Evolutionary conservation across 2,329 filamentous ascomycete genomes (phyloP).

Genomic region (Penicillium digitatum): DNA sequence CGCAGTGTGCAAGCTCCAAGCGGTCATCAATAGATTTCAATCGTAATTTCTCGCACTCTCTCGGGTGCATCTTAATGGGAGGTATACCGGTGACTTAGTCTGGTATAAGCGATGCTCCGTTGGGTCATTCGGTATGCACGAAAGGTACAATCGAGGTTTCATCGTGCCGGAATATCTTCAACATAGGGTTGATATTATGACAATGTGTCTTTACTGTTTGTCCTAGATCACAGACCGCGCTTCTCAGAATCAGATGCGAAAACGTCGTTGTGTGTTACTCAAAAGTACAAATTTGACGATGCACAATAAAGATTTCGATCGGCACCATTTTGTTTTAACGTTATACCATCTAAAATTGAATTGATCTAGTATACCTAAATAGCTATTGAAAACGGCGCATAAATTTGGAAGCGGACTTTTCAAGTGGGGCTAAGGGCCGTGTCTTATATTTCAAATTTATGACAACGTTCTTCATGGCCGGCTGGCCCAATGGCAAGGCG

Average conservation of each 20-base stretch:
- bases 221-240: neutral
- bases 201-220: too few relatives aligned
- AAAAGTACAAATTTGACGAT: neutral
- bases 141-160: too few relatives aligned
- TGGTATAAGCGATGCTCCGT: too few relatives aligned
- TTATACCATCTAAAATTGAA: neutral
- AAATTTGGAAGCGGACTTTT: neutral
- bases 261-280: too few relatives aligned
- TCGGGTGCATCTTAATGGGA: too few relatives aligned
- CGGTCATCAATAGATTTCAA: too few relatives aligned
- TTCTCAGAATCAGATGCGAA: neutral
- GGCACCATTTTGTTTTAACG: rapidly evolving
- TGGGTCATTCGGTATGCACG: too few relatives aligned
- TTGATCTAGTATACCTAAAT: neutral
- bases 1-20: too few relatives aligned
- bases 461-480: neutral
- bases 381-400: neutral
- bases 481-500: constrained; percentile 48
- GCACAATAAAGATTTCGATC: neutral
- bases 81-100: too few relatives aligned
- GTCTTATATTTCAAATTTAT: neutral
- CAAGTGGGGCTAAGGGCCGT: neutral
- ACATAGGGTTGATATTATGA: neutral
- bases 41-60: too few relatives aligned
- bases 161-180: neutral